A percentile compares a stretch with the other conserved stretches of the same genome.
Conservation (phyloP, 805 yeast species). For the Candida maesae region DNA sequence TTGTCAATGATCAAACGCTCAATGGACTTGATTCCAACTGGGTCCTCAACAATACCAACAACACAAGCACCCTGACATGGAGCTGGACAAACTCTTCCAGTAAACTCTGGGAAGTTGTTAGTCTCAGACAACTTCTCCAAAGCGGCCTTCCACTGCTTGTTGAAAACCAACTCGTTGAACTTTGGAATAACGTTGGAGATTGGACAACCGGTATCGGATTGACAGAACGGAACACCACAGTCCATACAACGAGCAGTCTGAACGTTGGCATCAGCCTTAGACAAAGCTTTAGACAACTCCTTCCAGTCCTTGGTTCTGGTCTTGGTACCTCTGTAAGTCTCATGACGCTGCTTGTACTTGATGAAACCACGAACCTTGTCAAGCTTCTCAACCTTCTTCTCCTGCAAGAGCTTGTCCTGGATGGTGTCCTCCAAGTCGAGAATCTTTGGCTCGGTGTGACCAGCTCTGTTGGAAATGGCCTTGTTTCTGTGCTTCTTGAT, state of each 20-base stretch:
- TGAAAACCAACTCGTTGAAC: slow-evolving; percentile 95
- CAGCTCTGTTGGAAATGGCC: slow-evolving; percentile 29
- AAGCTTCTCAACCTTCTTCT: slow-evolving; percentile 58
- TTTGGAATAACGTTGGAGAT: slow-evolving; percentile 95
- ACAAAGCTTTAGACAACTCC: slow-evolving; percentile 76
- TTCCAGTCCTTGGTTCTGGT: slow-evolving; percentile 87
- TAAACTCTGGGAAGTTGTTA: slow-evolving; percentile 97
- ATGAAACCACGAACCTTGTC: slow-evolving; percentile 89
- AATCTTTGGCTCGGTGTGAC: slow-evolving; percentile 71
- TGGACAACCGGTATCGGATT: slow-evolving; percentile 97
- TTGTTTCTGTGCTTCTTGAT: slow-evolving; percentile 38
- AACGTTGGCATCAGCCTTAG: slow-evolving; percentile 79
- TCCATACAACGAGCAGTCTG: slow-evolving; percentile 99
- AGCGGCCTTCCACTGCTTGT: slow-evolving; percentile 93
- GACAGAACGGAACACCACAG: slow-evolving; percentile 99
- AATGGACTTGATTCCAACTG: slow-evolving; percentile 94
- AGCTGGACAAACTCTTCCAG: slow-evolving; percentile 98
- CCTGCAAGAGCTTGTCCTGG: slow-evolving; percentile 60
- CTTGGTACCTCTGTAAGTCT: slow-evolving; percentile 75
- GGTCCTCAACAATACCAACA: slow-evolving; percentile 87
- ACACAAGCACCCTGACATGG: slow-evolving; percentile 98
- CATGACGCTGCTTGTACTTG: slow-evolving; percentile 87
- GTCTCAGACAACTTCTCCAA: slow-evolving; percentile 89
- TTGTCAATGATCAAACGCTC: slow-evolving; percentile 96
- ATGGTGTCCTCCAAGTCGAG: slow-evolving; percentile 88